Evolutionary conservation across 495 filamentous ascomycete species (phyloP), one percentile per base, ranked within the genome.

Genomic region (Aspergillus coremiiformis): DNA sequence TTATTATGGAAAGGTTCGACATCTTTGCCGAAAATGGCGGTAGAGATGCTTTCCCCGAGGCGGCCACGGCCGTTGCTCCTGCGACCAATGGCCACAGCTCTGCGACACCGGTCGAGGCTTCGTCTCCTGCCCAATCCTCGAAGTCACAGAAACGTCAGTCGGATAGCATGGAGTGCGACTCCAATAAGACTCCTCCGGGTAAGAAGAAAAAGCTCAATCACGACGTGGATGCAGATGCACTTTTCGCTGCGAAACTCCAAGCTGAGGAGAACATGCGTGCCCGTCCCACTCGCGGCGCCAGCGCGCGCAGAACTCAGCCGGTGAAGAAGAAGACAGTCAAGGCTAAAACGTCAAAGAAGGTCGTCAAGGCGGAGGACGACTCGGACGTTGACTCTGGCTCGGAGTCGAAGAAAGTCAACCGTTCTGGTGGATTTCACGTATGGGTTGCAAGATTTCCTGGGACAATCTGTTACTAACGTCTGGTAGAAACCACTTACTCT

Each of bases 1-100:
- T 97, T 19, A 98, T 97, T 49, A 85, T 90, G 71, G 79, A 83
- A 53, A 87, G 93, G 46, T 98, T 97, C 70, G 91, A 98, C 64
- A 83, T 85, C 54, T 81, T 86, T 60, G 71, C 77, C 42, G 74
- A 77, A 39, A 70, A 67, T 42, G 77, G 75, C 47, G 67, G 70
- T 14, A 59, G 62, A 49, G 65, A 56, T 44, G 64, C 55, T 9
- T 63, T 67, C 20, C 66, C 69, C 32, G 69, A 74, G 35, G 59
- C 65, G 19, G 57, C 47, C n/a, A 43, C 46, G 35, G 58, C 65
- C 17, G 55, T 44, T 29, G 47, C 46, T 8, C 20, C 55, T 20
- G 44, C 67, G 12, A 75, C 62, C 51, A 82, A 82, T 58, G 79
- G 78, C 44, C 62, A 68, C 39, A 49, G 47, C 12, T 62, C 64